Evolutionary conservation across 1,284 basidiomycete species (phyloP).

Genomic region (Uromyces viciae-fabae): DNA sequence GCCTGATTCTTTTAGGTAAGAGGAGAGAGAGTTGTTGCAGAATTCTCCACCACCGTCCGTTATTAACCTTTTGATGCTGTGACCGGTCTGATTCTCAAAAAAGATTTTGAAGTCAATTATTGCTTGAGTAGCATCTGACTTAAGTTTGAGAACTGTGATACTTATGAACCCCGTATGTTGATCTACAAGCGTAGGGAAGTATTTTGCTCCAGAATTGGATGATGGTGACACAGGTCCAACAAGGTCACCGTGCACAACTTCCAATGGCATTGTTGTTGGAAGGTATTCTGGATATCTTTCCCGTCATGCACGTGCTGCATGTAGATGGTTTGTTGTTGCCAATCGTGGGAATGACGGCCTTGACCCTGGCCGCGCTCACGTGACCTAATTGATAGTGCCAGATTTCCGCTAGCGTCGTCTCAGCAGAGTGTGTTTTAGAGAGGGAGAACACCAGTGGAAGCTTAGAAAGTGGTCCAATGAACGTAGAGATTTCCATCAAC

Average conservation of each 20-base stretch:
- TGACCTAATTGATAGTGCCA: not conserved
- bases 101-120: not conserved
- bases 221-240: not conserved
- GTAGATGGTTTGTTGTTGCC: too few species aligned
- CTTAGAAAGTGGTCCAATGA: not conserved
- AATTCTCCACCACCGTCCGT: slow-evolving; percentile 3
- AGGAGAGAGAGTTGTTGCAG: not conserved
- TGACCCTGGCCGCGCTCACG: not conserved
- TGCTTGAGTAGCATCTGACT: not conserved
- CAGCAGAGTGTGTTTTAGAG: not conserved
- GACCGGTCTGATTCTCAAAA: not conserved
- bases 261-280: not conserved
- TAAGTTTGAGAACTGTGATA: not conserved
- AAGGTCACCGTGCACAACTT: not conserved
- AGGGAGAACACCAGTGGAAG: not conserved
- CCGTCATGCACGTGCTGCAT: not conserved
- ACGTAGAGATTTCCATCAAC: not conserved
- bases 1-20: not conserved
- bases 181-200: not conserved
- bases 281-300: not conserved
- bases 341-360: not conserved
- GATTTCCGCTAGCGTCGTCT: not conserved
- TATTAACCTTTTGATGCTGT: not conserved
- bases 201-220: not conserved
- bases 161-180: not conserved